phyloP scores from a whole-genome alignment of 2,329 filamentous ascomycete species.

The Cladosporium sp. region DNA sequence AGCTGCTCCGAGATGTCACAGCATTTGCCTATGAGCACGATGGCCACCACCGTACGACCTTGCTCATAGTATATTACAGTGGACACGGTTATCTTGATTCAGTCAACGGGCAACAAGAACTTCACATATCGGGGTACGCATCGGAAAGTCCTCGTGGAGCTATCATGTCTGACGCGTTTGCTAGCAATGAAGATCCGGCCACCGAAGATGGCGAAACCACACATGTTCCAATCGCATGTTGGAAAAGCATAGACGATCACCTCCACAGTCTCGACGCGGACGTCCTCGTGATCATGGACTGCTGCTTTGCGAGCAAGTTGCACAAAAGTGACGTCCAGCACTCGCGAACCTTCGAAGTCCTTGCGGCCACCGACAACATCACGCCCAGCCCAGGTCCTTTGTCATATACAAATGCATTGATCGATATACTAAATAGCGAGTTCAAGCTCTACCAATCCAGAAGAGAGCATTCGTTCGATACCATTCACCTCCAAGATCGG shows the following conservation, averaged over 20 bases:
- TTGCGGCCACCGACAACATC: background rate
- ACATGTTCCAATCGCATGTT: constrained; percentile 15
- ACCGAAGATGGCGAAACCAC: background rate
- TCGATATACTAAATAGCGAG: background rate
- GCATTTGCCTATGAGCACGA: constrained; percentile 24
- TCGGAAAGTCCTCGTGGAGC: background rate
- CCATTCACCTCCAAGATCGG: background rate
- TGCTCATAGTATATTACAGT: constrained; percentile 33
- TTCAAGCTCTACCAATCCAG: background rate
- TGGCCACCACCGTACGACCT: constrained; percentile 11
- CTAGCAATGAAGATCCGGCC: background rate
- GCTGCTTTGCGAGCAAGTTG: constrained; percentile 33
- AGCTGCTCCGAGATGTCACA: constrained; percentile 26
- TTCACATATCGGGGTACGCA: background rate
- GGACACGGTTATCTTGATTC: constrained; percentile 25
- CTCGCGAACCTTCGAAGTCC: background rate
- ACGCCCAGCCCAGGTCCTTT: background rate
- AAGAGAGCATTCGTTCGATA: background rate
- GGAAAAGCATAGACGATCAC: constrained; percentile 30
- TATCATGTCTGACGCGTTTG: background rate
- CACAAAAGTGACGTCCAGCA: constrained; percentile 16
- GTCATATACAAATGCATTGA: background rate
- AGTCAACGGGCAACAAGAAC: background rate
- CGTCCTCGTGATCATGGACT: constrained; percentile 34
- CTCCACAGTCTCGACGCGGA: constrained; percentile 30